Percentiles rank a stretch among this genome's conserved stretches.
Conservation (phyloP, 2,329 filamentous ascomycete species). For the Diplodia sapinea region DNA sequence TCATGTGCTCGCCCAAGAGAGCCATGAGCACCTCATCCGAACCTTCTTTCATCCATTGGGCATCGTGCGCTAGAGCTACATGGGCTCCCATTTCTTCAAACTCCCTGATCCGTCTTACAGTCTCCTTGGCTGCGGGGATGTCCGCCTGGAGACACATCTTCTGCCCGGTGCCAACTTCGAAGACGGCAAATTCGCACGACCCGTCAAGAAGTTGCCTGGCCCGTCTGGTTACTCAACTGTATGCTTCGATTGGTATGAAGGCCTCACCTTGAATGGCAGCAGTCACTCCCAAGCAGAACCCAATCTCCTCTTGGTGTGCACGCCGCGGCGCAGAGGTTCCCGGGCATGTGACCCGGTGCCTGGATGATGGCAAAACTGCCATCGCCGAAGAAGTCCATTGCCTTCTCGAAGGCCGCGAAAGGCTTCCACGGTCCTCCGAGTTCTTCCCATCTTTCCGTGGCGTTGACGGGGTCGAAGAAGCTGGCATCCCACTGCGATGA, state of each 20-base stretch:
- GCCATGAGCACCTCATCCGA: constrained; percentile 41
- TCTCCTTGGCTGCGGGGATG: constrained; percentile 38
- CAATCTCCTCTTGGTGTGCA: constrained; percentile 39
- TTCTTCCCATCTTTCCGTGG: constrained; percentile 41
- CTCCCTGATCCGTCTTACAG: constrained; percentile 38
- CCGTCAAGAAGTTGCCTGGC: constrained; percentile 41
- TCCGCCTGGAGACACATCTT: constrained; percentile 41
- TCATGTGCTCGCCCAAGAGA: constrained; percentile 40
- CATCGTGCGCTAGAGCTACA: constrained; percentile 43
- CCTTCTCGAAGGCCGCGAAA: constrained; percentile 46
- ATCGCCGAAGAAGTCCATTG: constrained; percentile 49
- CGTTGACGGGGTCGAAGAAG: constrained; percentile 42
- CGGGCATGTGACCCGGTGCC: constrained; percentile 47
- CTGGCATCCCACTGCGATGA: constrained; percentile 43
- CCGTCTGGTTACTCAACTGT: not conserved
- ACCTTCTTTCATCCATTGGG: constrained; percentile 40
- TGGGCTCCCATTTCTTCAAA: constrained; percentile 40
- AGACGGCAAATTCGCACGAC: constrained; percentile 39
- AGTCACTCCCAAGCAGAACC: constrained; percentile 44
- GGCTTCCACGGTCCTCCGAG: constrained; percentile 40
- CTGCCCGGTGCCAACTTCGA: constrained; percentile 36
- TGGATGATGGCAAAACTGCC: constrained; percentile 49
- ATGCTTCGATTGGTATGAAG: too few relatives aligned
- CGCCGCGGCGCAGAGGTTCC: constrained; percentile 48
- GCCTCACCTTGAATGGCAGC: constrained; percentile 43